phyloP scores from a whole-genome alignment of 345 rosid genomes.

The Toxicodendron radicans region DNA sequence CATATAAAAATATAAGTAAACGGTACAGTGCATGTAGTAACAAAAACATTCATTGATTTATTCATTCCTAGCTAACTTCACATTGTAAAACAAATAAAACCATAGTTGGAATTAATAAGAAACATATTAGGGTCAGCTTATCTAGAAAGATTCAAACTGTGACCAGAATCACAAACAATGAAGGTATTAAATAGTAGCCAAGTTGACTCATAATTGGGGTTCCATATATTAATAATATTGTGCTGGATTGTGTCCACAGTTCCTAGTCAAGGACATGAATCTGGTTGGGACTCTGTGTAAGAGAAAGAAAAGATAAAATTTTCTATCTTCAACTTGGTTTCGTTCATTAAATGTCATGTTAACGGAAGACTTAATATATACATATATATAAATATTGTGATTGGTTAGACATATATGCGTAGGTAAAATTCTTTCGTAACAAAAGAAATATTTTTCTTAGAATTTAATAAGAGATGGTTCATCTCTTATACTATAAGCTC shows the following conservation, averaged over 20 bases:
- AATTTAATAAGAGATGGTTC: too few species aligned
- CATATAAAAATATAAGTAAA: not conserved
- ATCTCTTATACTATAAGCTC: too few species aligned
- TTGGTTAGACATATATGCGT: too few species aligned
- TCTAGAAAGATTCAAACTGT: not conserved
- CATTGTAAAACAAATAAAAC: not conserved
- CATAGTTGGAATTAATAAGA: not conserved
- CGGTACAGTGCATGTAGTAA: not conserved
- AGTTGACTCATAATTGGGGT: slow-evolving; percentile 12
- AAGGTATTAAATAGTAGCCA: slow-evolving; percentile 14
- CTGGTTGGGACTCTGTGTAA: not conserved
- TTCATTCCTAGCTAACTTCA: not conserved
- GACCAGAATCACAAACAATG: not conserved
- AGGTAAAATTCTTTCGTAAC: too few species aligned
- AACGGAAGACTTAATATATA: too few species aligned
- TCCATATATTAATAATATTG: not conserved
- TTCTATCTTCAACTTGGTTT: slow-evolving; percentile 22
- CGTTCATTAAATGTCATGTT: too few species aligned
- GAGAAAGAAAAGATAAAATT: not conserved
- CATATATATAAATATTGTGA: too few species aligned
- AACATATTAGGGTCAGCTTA: not conserved
- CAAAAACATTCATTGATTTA: slow-evolving; percentile 7
- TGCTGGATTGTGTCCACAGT: not conserved
- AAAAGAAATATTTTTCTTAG: too few species aligned
- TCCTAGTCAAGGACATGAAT: slow-evolving; percentile 24